phyloP scores from a whole-genome alignment of 805 yeast genomes.

The Zygosaccharomyces bailii region DNA sequence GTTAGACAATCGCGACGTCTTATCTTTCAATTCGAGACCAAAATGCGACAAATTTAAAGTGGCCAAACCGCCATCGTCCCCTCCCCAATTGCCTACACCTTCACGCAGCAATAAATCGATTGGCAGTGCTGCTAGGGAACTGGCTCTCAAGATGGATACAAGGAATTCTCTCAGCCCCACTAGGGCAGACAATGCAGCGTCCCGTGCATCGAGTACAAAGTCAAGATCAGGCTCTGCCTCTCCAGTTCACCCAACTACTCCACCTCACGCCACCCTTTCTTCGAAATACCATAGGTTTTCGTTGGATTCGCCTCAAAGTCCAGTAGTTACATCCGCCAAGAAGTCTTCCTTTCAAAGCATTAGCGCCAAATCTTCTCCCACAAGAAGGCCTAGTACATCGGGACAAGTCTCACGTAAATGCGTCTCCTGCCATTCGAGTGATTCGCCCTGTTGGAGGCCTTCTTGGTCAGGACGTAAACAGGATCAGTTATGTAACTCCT shows the following conservation, averaged over 20 bases:
- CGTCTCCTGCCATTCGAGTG: constrained; percentile 84
- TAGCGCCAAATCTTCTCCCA: constrained; percentile 11
- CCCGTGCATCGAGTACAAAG: neutral
- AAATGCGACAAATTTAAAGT: constrained; percentile 14
- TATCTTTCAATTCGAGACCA: constrained; percentile 27
- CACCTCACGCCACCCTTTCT: constrained; percentile 15
- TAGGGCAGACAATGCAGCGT: constrained; percentile 3
- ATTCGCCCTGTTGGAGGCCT: constrained; percentile 98
- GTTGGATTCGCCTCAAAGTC: constrained; percentile 23
- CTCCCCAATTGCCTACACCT: constrained; percentile 6
- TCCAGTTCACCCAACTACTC: constrained; percentile 18
- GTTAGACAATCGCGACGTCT: constrained; percentile 31
- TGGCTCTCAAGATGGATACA: constrained; percentile 18
- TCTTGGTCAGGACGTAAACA: constrained; percentile 78
- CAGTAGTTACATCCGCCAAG: constrained; percentile 13
- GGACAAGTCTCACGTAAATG: constrained; percentile 52
- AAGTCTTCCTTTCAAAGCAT: constrained; percentile 7
- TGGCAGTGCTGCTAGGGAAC: constrained; percentile 19
- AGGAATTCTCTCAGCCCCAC: constrained; percentile 8
- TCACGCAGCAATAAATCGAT: constrained; percentile 11
- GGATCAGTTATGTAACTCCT: constrained; percentile 96
- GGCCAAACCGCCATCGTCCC: constrained; percentile 8
- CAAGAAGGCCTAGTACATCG: constrained; percentile 16
- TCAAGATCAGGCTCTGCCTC: constrained; percentile 20
- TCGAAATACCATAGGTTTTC: constrained; percentile 24